phyloP scores from a whole-genome alignment of 768 basidiomycete genomes.

The Phlegmacium glaucopus region DNA sequence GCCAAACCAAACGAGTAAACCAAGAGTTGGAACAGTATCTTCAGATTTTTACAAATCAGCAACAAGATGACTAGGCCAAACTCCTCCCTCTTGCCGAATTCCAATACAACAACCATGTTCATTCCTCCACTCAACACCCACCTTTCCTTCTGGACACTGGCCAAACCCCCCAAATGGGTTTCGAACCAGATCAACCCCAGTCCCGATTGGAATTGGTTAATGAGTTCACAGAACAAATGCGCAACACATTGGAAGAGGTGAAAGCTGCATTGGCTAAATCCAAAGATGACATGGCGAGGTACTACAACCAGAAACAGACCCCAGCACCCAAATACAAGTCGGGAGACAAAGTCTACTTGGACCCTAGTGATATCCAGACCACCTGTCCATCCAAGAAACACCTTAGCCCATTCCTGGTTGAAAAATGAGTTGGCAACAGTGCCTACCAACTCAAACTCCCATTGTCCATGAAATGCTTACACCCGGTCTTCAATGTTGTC shows the following conservation, averaged over 20 bases:
- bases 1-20: too few relatives aligned
- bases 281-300: constrained; percentile 12
- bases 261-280: constrained; percentile 13
- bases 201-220: constrained; percentile 12
- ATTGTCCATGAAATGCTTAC: too few relatives aligned
- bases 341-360: constrained; percentile 14
- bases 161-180: constrained; percentile 18
- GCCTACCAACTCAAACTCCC: too few relatives aligned
- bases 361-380: constrained; percentile 5
- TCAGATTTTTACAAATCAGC: too few relatives aligned
- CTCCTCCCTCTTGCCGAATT: too few relatives aligned
- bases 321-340: constrained; percentile 4
- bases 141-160: constrained; percentile 29
- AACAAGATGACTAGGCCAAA: too few relatives aligned
- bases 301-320: constrained; percentile 6
- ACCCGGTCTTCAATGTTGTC: too few relatives aligned
- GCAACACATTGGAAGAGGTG: constrained; percentile 6
- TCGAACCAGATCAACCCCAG: constrained; percentile 11
- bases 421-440: too few relatives aligned
- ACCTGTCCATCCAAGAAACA: constrained; percentile 10
- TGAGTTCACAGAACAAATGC: constrained; percentile 19
- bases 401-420: too few relatives aligned
- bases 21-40: too few relatives aligned
- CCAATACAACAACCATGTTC: too few relatives aligned
- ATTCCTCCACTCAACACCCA: too few relatives aligned